These are phyloP conservation scores for Phyllosticta paracitricarpa DNA, from an alignment of 2,329 filamentous ascomycete genomes.

Conservation along the genomic window DNA sequence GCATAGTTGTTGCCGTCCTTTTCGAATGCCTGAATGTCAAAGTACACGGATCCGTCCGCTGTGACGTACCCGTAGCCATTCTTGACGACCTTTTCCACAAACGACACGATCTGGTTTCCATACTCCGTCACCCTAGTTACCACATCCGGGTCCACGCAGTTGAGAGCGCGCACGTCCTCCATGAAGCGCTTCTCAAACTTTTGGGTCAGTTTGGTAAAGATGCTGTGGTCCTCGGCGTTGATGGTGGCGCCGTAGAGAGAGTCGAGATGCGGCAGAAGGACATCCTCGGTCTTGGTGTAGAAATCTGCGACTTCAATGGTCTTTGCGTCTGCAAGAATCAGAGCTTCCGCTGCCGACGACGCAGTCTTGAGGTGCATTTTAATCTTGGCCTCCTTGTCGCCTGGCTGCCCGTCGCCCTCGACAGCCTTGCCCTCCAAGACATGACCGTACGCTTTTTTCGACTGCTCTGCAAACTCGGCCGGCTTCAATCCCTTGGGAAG, in stretches of 20 bases:
- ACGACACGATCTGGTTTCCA: conserved; percentile 73
- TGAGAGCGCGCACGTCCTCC: conserved; percentile 76
- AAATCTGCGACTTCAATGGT: conserved; percentile 36
- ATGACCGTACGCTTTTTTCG: conserved; percentile 42
- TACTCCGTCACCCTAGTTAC: conserved; percentile 90
- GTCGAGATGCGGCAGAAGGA: conserved; percentile 77
- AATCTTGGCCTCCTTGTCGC: conserved; percentile 74
- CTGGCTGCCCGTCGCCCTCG: conserved; percentile 45
- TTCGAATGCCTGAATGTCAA: conserved; percentile 82
- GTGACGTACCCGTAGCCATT: conserved; percentile 77
- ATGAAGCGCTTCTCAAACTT: conserved; percentile 83
- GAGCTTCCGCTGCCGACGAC: conserved; percentile 42
- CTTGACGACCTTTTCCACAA: conserved; percentile 70
- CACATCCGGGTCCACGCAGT: conserved; percentile 71
- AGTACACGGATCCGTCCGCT: conserved; percentile 79
- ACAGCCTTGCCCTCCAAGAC: conserved; percentile 46
- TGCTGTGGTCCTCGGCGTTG: conserved; percentile 53
- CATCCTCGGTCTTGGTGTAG: conserved; percentile 51
- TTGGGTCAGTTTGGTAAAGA: conserved; percentile 79
- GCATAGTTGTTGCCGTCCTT: conserved; percentile 77
- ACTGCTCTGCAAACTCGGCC: conserved; percentile 37
- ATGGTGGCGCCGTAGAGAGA: conserved; percentile 46
- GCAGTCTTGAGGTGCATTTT: conserved; percentile 76
- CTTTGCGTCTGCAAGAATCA: conserved; percentile 22
- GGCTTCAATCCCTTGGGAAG: conserved; percentile 36